phyloP scores from a whole-genome alignment of 2,329 filamentous ascomycete species.

The Phialophora tarda region DNA sequence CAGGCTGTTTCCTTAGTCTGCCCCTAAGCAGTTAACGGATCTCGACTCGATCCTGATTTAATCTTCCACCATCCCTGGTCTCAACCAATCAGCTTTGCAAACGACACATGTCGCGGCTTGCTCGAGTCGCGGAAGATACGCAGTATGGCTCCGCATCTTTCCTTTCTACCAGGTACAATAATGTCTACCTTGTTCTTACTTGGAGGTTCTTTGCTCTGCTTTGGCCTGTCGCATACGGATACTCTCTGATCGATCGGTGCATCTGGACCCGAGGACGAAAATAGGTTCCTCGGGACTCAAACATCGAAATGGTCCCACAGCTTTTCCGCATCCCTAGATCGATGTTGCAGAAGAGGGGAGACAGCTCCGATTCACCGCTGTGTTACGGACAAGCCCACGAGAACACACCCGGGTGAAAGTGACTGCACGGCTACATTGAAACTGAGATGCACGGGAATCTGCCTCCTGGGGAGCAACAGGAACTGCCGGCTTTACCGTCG shows the following conservation, averaged over 20 bases:
- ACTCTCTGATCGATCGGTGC: background rate
- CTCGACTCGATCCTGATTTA: constrained; percentile 19
- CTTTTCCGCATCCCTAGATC: background rate
- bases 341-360: background rate
- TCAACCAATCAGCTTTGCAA: constrained; percentile 24
- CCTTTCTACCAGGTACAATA: background rate
- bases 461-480: background rate
- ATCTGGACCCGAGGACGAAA: background rate
- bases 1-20: constrained; percentile 1
- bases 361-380: background rate
- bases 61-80: constrained; percentile 20
- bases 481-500: background rate
- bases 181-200: background rate
- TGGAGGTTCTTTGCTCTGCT: background rate
- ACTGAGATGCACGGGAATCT: constrained; percentile 1
- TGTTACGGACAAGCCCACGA: background rate
- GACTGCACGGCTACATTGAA: background rate
- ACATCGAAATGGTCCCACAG: background rate
- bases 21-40: constrained; percentile 3
- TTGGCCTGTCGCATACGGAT: background rate
- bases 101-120: constrained; percentile 5
- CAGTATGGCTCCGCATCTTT: background rate
- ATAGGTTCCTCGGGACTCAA: background rate
- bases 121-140: background rate
- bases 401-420: background rate